Evolutionary conservation across 2,329 filamentous ascomycete genomes (phyloP).

Genomic region (Fusarium haematococcum): DNA sequence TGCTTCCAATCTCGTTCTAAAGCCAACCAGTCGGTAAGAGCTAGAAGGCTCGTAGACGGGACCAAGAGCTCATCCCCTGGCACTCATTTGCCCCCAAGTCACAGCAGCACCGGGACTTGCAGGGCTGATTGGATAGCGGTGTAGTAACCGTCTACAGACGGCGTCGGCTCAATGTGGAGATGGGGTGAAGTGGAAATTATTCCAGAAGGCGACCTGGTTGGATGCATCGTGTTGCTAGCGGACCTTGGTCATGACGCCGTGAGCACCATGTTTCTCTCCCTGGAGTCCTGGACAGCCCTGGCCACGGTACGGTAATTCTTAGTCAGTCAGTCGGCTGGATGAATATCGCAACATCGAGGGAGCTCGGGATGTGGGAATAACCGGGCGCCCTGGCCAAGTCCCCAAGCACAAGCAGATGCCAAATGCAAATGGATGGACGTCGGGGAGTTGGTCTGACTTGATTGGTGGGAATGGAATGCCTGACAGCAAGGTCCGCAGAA

Average conservation of each 20-base stretch:
- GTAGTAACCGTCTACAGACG: slow-evolving; percentile 35
- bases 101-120: slow-evolving; percentile 27
- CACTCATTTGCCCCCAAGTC: slow-evolving; percentile 29
- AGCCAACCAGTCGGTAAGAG: slow-evolving; percentile 38
- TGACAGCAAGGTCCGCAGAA: slow-evolving; percentile 33
- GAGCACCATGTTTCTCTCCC: slow-evolving; percentile 19
- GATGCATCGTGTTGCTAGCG: slow-evolving; percentile 24
- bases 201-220: slow-evolving; percentile 37
- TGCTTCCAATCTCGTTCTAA: slow-evolving; percentile 28
- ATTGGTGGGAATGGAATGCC: slow-evolving; percentile 40
- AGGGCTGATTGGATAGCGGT: slow-evolving; percentile 45
- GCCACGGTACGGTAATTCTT: not conserved
- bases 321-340: slow-evolving; percentile 5
- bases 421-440: not conserved
- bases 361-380: not conserved
- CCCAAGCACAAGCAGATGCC: slow-evolving; percentile 1
- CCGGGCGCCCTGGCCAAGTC: not conserved
- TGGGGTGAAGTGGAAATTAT: slow-evolving; percentile 41
- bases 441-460: not conserved
- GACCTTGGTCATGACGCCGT: slow-evolving; percentile 25
- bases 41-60: slow-evolving; percentile 15
- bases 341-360: slow-evolving; percentile 28
- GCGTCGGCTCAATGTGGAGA: slow-evolving; percentile 34
- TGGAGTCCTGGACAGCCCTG: slow-evolving; percentile 1
- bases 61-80: not conserved